phyloP scores from a whole-genome alignment of 2,329 filamentous ascomycete genomes.

The Metarhizium sp. region DNA sequence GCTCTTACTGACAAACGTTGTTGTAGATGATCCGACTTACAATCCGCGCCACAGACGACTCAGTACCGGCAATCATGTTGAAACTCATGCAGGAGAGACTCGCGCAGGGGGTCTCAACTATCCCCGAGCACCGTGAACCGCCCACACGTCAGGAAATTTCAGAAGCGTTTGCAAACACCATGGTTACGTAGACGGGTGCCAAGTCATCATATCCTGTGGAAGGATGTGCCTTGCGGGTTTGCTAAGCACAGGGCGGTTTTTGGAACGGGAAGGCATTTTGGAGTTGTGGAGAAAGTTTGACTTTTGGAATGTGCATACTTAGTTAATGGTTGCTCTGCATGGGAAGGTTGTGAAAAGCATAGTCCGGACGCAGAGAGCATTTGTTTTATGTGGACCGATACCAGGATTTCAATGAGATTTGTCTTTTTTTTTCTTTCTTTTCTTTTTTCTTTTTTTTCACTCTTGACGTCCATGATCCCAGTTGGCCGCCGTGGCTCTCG shows the following conservation, averaged over 20 bases:
- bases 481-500: too few relatives aligned
- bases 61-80: conserved; percentile 68
- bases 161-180: conserved; percentile 45
- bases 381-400: neutral
- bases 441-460: too few relatives aligned
- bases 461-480: too few relatives aligned
- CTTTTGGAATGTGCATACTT: neutral
- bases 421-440: neutral
- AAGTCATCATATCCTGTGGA: neutral
- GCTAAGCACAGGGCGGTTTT: neutral
- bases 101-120: conserved; percentile 39
- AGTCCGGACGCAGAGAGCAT: neutral
- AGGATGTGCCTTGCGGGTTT: neutral
- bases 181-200: conserved; percentile 31
- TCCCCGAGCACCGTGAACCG: conserved; percentile 27
- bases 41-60: conserved; percentile 86
- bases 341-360: neutral
- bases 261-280: conserved; percentile 18
- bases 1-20: conserved; percentile 1
- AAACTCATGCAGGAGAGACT: conserved; percentile 84
- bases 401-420: neutral
- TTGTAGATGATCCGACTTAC: conserved; percentile 88
- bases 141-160: conserved; percentile 42
- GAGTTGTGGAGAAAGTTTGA: conserved; percentile 14
- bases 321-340: neutral